Conservation (phyloP, 371 early-diverging fungal genomes). For the Actinomucor elegans region DNA sequence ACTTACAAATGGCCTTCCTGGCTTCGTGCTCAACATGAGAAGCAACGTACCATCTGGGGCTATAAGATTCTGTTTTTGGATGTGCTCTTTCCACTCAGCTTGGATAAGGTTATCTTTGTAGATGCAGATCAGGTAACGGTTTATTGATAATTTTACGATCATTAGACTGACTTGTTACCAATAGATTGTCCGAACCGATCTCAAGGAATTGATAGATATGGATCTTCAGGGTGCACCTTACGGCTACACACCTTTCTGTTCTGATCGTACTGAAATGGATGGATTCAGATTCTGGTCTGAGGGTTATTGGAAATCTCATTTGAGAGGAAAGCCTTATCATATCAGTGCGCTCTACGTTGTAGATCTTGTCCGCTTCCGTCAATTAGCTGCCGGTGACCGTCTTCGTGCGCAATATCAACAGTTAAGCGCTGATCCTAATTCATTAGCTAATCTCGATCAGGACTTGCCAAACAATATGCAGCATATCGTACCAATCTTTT, state of each 20-base stretch:
- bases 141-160: not conserved
- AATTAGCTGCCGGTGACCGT: constrained; percentile 91
- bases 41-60: constrained; percentile 97
- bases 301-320: constrained; percentile 92
- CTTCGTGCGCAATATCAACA: constrained; percentile 92
- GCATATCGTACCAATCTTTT: constrained; percentile 85
- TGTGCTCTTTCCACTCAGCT: constrained; percentile 89
- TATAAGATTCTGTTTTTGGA: constrained; percentile 97
- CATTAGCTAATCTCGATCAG: constrained; percentile 94
- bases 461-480: constrained; percentile 97
- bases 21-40: constrained; percentile 88
- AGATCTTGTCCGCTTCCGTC: constrained; percentile 88
- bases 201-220: constrained; percentile 87
- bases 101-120: constrained; percentile 97
- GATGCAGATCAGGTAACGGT: constrained; percentile 88
- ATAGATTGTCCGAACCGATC: constrained; percentile 88
- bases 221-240: constrained; percentile 92
- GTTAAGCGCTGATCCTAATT: constrained; percentile 84
- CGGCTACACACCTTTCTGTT: constrained; percentile 96
- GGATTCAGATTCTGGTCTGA: constrained; percentile 96
- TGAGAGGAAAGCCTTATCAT: constrained; percentile 91
- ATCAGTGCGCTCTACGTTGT: constrained; percentile 94
- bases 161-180: too few relatives aligned
- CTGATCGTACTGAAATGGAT: constrained; percentile 90
- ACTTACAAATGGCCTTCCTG: constrained; percentile 98